Conservation (phyloP, 805 yeast genomes). For the Yarrowia yakushimensis region DNA sequence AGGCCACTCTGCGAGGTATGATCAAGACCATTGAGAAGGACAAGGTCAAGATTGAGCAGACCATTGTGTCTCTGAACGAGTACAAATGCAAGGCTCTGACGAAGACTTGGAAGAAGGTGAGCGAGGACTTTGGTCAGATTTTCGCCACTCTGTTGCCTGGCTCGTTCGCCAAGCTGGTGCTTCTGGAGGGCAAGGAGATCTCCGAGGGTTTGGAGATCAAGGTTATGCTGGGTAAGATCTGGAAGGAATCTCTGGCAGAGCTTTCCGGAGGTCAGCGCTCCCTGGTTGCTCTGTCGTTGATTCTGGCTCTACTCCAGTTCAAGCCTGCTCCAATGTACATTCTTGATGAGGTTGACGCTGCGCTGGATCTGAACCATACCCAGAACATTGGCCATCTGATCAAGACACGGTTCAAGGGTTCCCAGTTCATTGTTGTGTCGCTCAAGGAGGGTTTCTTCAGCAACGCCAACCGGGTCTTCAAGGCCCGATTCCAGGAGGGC, state of each 20-base stretch:
- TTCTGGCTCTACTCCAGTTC: conserved; percentile 86
- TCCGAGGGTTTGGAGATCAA: conserved; percentile 87
- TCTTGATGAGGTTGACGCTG: conserved; percentile 97
- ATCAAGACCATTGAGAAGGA: conserved; percentile 84
- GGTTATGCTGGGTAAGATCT: conserved; percentile 83
- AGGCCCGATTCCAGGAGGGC: conserved; percentile 94
- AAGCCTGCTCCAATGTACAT: conserved; percentile 99
- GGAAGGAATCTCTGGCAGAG: conserved; percentile 95
- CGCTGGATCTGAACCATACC: conserved; percentile 92
- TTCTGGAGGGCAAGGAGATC: conserved; percentile 74
- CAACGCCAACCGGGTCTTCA: conserved; percentile 90
- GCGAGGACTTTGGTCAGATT: conserved; percentile 83
- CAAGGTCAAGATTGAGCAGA: conserved; percentile 82
- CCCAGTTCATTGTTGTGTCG: conserved; percentile 94
- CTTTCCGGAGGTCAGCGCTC: conserved; percentile 97
- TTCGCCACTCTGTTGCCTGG: conserved; percentile 86
- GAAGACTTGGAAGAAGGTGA: conserved; percentile 82
- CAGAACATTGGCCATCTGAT: conserved; percentile 96
- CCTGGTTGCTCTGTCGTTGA: conserved; percentile 84
- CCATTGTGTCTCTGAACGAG: conserved; percentile 76
- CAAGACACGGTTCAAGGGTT: conserved; percentile 89
- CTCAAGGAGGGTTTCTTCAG: conserved; percentile 98
- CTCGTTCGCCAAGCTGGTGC: conserved; percentile 83
- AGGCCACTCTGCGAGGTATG: conserved; percentile 68
- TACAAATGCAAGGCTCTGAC: conserved; percentile 79